Conservation (phyloP, 2,329 filamentous ascomycete genomes). For the Alternaria ethzedia region DNA sequence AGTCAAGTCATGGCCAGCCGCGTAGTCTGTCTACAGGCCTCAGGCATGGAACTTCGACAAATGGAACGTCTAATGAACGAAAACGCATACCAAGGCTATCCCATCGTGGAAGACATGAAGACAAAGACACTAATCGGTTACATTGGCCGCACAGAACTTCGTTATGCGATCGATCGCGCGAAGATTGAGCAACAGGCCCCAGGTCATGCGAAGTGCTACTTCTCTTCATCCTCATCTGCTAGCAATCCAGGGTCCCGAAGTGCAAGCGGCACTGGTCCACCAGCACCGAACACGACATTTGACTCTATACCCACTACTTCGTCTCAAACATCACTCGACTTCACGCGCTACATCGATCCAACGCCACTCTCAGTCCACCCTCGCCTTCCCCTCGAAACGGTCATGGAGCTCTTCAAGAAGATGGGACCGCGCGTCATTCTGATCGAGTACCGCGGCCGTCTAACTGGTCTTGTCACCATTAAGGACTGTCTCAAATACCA, state of each 20-base stretch:
- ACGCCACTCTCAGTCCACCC: slow-evolving; percentile 93
- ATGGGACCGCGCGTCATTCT: slow-evolving; percentile 93
- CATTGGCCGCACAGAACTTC: slow-evolving; percentile 88
- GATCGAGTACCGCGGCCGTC: slow-evolving; percentile 84
- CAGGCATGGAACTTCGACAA: slow-evolving; percentile 75
- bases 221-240: slow-evolving; percentile 57
- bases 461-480: slow-evolving; percentile 87
- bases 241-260: slow-evolving; percentile 24
- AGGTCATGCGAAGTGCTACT: slow-evolving; percentile 74
- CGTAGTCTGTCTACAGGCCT: slow-evolving; percentile 74
- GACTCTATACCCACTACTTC: slow-evolving; percentile 65
- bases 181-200: slow-evolving; percentile 68
- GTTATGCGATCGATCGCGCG: slow-evolving; percentile 85
- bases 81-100: slow-evolving; percentile 90
- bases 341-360: slow-evolving; percentile 85
- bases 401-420: slow-evolving; percentile 98
- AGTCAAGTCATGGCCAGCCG: slow-evolving; percentile 86
- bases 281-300: slow-evolving; percentile 57
- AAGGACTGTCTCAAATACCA: slow-evolving; percentile 98
- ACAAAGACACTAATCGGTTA: slow-evolving; percentile 83
- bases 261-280: slow-evolving; percentile 14
- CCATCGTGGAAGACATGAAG: slow-evolving; percentile 77
- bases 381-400: slow-evolving; percentile 88
- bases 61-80: slow-evolving; percentile 78
- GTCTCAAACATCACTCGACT: slow-evolving; percentile 69